Base-by-base conservation (phyloP, 2,329 filamentous ascomycete genomes). In the Chaetomium olivaceum region DNA sequence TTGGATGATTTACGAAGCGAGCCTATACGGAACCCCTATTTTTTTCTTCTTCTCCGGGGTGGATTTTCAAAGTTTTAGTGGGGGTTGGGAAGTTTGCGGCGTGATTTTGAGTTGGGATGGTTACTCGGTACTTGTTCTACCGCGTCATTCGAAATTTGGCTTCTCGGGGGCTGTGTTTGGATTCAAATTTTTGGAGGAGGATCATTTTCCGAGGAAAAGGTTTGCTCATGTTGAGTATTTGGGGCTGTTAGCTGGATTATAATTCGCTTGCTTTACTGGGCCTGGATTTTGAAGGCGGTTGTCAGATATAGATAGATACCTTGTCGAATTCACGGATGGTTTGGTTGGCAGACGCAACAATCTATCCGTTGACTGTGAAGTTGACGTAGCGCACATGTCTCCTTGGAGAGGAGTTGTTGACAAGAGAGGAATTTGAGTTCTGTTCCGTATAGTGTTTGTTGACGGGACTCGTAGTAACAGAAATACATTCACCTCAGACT, bases 1-100 rank as follows among this genome's bases (percentile, higher is more conserved):
- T 57, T 64, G 36, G 51, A 57, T 58, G 58, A 58, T 14, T 58
- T 48, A 58, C 21, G 59, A 65, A 36, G 43, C 29, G 31, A 27
- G 46, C 21, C 31, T 39, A 7, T 31, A 39, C 12, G 54, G 29
- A 8, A 29, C 14, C n/a, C n/a, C 8, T 36, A 36, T 36, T 27
- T 50, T 50, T 21, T 12, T 50, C 48, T 57, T 43, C n/a, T 54
- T 25, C 23, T 9, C 14, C 31, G 51, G 25, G 27, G 51, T 6
- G 27, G 25, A n/a, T 54, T 29, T 56, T 29, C 27, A 31, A 14
- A 19, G 23, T 57, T 62, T 55, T 9, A 43, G n/a, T 2, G 39
- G 39, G 39, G 16, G 16, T 43, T 43, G 39, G 39, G 16, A 43
- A 19, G n/a, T 48, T 48, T 48, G 46, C 39, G 39, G 39, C 39